Percentiles rank a stretch among this genome's conserved stretches.
Evolutionary conservation across 805 yeast genomes (phyloP).

Genomic region (Wickerhamomyces queroliae): DNA sequence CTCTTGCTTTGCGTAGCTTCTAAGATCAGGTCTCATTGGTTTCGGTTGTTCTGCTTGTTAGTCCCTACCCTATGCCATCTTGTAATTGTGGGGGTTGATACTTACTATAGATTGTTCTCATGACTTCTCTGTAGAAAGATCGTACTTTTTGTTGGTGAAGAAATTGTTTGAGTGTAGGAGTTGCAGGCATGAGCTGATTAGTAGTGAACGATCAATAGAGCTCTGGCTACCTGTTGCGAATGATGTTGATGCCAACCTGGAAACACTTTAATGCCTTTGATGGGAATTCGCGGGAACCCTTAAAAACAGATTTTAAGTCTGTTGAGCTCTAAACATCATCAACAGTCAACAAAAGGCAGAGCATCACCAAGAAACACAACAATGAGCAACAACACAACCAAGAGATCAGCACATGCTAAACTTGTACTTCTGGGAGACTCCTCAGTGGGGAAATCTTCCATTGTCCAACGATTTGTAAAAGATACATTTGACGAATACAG

Average conservation of each 20-base stretch:
- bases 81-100: no score
- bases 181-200: no score
- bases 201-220: no score
- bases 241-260: no score
- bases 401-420: slow-evolving; percentile 44
- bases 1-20: neutral
- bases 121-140: slow-evolving; percentile 7
- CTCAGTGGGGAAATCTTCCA: slow-evolving; percentile 77
- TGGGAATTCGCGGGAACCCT: no score
- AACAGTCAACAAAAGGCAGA: neutral
- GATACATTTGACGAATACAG: slow-evolving; percentile 71
- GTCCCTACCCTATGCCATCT: no score
- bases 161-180: no score
- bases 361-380: neutral
- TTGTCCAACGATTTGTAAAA: slow-evolving; percentile 75
- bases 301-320: neutral
- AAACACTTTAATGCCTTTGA: no score
- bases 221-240: no score
- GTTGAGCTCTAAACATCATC: neutral
- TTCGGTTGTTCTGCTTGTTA: neutral
- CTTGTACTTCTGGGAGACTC: slow-evolving; percentile 72
- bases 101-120: slow-evolving; percentile 10
- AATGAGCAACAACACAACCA: neutral
- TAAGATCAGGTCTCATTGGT: neutral
- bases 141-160: slow-evolving; percentile 12